Evolutionary conservation across 2,329 filamentous ascomycete genomes (phyloP), one percentile per base, ranked within the genome.

Genomic region (Pseudocercospora eumusae): DNA sequence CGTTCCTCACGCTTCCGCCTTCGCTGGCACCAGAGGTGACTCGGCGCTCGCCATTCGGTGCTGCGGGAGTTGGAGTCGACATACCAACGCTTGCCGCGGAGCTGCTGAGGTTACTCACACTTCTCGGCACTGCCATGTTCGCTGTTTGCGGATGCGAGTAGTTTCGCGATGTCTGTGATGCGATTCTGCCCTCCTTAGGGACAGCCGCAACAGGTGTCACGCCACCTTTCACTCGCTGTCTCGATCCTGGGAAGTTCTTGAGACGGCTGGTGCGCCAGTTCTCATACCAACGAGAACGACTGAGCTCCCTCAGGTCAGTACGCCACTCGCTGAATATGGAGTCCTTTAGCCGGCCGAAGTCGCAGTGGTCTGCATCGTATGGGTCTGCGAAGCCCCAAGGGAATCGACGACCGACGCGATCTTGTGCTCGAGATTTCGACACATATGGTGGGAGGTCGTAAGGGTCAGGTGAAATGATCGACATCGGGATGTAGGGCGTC

Each of bases 311-410:
- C 63, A 99, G 82, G 74, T 99, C 95, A 47, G 85, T 85, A 56
- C 93, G 89, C 95, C 95, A 99, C 73, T 98, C 93, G 67, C 82
- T 87, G 76, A 99, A 99, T 31, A 99, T 90, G 7, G 89, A 88
- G 63, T 98, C 93, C 78, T 95, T 95, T 68, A 99, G 84, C 65
- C 89, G 88, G 60, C 90, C 82, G 76, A 97, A 99, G 77, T 99
- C 95, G 78, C 95, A 99, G 79, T 99, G 95, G 70, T 90, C 86
- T 28, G 88, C 83, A 71, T 98, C 88, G 80, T 95, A 93, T 0
- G 95, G 95, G 73, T 98, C 92, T 4, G 95, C 95, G 70, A 97
- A 96, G 6, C 95, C 95, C 95, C 95, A 99, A 0, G 95, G 91
- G 75, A 98, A 99, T 67, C 89, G 88, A 63, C 95, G 90, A 50